phyloP scores from a whole-genome alignment of 345 rosid genomes.

The Populus ilicifolia region DNA sequence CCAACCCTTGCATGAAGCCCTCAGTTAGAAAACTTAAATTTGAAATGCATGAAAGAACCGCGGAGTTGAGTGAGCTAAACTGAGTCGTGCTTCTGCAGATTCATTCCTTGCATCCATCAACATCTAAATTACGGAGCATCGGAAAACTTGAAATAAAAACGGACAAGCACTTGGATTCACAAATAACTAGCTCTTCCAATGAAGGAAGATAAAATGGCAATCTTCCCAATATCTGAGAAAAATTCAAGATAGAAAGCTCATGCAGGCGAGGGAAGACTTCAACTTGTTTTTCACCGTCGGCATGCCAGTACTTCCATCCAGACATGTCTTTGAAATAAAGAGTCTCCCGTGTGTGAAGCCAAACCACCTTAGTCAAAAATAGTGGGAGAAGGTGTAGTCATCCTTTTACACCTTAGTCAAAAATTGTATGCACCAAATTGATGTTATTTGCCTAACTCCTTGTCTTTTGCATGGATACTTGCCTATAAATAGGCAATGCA shows the following conservation, averaged over 20 bases:
- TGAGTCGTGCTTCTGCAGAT: background rate
- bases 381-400: no score
- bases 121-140: background rate
- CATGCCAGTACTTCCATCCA: slow-evolving; percentile 34
- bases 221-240: slow-evolving; percentile 18
- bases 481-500: no score
- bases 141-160: slow-evolving; percentile 15
- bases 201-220: slow-evolving; percentile 28
- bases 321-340: slow-evolving; percentile 21
- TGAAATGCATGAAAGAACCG: background rate
- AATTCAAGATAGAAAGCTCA: slow-evolving; percentile 23
- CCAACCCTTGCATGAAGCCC: background rate
- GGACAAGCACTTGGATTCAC: background rate
- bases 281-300: slow-evolving; percentile 8
- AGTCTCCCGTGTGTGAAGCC: slow-evolving; percentile 6
- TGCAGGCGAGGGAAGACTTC: slow-evolving; percentile 31
- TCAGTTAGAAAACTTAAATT: background rate
- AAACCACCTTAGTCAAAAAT: no score
- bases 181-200: slow-evolving; percentile 2
- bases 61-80: background rate
- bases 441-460: no score
- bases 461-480: no score
- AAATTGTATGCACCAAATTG: no score
- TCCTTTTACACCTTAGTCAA: no score
- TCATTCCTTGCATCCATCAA: slow-evolving; percentile 9